Conservation (phyloP, 2,329 filamentous ascomycete species). For the Coniochaeta sp. region DNA sequence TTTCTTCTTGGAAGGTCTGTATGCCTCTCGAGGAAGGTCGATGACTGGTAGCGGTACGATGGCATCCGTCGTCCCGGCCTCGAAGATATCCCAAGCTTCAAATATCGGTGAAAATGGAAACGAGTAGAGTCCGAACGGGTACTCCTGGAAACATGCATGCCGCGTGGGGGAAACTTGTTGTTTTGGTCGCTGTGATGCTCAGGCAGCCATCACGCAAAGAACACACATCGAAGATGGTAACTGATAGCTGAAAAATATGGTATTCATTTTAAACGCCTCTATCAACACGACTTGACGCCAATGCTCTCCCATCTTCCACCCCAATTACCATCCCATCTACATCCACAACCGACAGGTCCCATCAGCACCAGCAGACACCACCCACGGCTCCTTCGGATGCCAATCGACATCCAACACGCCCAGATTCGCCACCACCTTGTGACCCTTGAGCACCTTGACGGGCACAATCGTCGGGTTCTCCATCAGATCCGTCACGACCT, state of each 20-base stretch:
- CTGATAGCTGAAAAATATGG: neutral
- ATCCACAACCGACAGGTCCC: constrained; percentile 87
- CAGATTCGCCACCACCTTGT: constrained; percentile 77
- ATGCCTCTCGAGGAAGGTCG: no score
- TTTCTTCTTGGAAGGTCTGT: no score
- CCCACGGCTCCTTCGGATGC: constrained; percentile 93
- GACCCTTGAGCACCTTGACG: constrained; percentile 86
- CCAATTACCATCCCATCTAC: no score
- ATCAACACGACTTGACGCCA: neutral
- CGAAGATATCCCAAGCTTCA: no score
- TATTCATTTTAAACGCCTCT: neutral
- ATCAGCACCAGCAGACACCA: constrained; percentile 88
- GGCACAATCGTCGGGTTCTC: constrained; percentile 96
- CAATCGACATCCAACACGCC: constrained; percentile 93
- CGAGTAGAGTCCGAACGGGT: no score
- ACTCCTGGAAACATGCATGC: no score
- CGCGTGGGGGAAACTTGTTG: no score
- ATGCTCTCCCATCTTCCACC: neutral
- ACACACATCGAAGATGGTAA: neutral
- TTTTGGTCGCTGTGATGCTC: no score
- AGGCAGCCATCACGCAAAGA: neutral
- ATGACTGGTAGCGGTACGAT: no score
- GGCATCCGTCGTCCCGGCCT: no score
- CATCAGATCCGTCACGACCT: constrained; percentile 89
- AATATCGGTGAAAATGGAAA: no score